These are phyloP conservation scores for Ceratobasidium sp. DNA, from an alignment of 1,284 basidiomycete genomes.

Conservation along the genomic window DNA sequence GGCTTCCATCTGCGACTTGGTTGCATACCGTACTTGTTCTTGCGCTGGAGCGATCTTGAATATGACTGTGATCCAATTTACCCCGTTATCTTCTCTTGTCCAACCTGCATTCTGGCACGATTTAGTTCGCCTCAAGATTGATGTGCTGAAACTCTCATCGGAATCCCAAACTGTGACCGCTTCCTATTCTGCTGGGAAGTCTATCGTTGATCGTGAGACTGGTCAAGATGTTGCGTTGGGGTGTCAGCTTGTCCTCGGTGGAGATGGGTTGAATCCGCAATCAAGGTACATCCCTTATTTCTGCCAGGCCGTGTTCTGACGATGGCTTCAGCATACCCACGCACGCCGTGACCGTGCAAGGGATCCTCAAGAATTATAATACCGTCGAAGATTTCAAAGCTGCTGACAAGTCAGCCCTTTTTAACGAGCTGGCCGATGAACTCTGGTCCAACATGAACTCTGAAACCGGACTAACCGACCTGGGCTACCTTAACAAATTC, in stretches of 20 bases:
- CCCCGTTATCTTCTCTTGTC: slow-evolving; percentile 84
- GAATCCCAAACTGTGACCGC: slow-evolving; percentile 69
- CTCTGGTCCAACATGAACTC: slow-evolving; percentile 29
- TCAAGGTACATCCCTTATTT: slow-evolving; percentile 49
- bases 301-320: neutral
- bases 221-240: slow-evolving; percentile 67
- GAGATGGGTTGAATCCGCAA: slow-evolving; percentile 62
- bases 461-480: slow-evolving; percentile 48
- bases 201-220: slow-evolving; percentile 75
- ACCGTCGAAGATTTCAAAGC: slow-evolving; percentile 95
- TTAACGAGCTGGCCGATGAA: slow-evolving; percentile 71
- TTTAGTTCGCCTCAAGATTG: slow-evolving; percentile 87
- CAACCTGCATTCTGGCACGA: slow-evolving; percentile 94
- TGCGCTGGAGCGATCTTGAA: neutral
- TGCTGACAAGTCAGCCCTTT: slow-evolving; percentile 84
- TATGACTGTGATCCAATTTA: slow-evolving; percentile 72
- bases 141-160: slow-evolving; percentile 85
- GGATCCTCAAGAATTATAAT: slow-evolving; percentile 90
- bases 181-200: slow-evolving; percentile 73
- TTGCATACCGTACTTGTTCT: neutral
- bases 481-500: slow-evolving; percentile 73
- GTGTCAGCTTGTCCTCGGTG: slow-evolving; percentile 65
- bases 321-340: slow-evolving; percentile 53
- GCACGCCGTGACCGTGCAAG: slow-evolving; percentile 58
- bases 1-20: neutral